Conservation (phyloP, 805 yeast species). For the Starmerella bacillaris region DNA sequence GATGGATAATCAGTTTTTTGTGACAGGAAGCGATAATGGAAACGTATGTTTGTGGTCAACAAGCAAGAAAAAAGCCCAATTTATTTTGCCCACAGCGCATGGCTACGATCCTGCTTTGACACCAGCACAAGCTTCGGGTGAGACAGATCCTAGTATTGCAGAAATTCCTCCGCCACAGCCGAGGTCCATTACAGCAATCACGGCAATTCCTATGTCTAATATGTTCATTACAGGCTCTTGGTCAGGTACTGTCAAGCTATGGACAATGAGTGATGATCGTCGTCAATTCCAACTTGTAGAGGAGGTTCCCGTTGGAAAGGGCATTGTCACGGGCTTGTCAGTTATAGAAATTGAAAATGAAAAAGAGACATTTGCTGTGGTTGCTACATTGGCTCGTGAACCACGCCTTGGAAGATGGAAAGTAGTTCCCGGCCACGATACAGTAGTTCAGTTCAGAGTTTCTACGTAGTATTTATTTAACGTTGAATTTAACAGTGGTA, state of each 20-base stretch:
- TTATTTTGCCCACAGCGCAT: conserved; percentile 52
- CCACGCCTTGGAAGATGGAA: conserved; percentile 81
- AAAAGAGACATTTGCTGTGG: conserved; percentile 29
- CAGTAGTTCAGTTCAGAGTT: no score
- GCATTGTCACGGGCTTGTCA: conserved; percentile 29
- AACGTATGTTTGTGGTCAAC: conserved; percentile 76
- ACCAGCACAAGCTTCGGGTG: conserved; percentile 37
- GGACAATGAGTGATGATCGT: conserved; percentile 54
- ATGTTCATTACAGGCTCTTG: conserved; percentile 77
- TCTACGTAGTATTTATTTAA: no score
- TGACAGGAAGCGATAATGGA: conserved; percentile 93
- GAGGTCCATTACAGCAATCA: conserved; percentile 65
- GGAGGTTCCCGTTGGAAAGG: conserved; percentile 40
- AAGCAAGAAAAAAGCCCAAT: conserved; percentile 75
- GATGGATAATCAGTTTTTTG: conserved; percentile 82
- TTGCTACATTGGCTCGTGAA: conserved; percentile 64
- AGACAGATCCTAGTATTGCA: conserved; percentile 18
- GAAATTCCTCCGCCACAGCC: conserved; percentile 55
- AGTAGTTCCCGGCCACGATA: conserved; percentile 31
- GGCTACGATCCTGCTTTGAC: conserved; percentile 40
- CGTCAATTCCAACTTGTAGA: conserved; percentile 44
- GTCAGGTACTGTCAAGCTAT: conserved; percentile 57
- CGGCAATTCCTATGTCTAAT: conserved; percentile 72
- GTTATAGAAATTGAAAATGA: conserved; percentile 18
- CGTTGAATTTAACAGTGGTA: no score